Conservation (phyloP, 768 basidiomycete genomes). For the Mycena epipterygia region DNA sequence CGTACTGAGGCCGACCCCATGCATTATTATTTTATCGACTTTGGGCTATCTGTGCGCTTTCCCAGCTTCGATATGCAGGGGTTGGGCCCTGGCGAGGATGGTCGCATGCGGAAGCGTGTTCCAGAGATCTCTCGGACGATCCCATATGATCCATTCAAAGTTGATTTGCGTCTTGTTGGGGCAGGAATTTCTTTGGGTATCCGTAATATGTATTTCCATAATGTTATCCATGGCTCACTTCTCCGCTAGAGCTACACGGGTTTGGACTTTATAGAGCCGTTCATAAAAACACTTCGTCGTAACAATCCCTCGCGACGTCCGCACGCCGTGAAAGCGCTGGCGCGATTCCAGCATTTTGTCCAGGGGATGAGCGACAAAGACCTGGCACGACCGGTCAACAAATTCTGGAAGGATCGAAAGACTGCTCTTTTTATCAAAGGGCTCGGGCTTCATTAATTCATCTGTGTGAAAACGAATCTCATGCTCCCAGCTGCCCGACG, state of each 20-base stretch:
- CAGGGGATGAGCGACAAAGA: neutral
- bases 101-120: neutral
- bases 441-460: neutral
- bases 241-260: neutral
- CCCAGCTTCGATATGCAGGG: neutral
- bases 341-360: neutral
- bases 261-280: neutral
- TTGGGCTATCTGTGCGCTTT: slow-evolving; percentile 7
- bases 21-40: slow-evolving; percentile 11
- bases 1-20: neutral
- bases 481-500: too few species aligned
- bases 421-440: neutral
- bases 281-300: neutral
- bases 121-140: slow-evolving; percentile 5
- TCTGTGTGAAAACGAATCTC: too few species aligned
- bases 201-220: neutral
- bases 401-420: neutral
- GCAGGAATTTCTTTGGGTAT: neutral
- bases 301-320: neutral
- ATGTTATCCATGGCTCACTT: neutral
- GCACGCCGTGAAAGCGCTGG: neutral
- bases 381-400: neutral
- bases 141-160: slow-evolving; percentile 15
- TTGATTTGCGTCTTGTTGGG: neutral
- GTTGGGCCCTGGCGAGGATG: neutral